Base-by-base conservation (phyloP, 208 protist genomes). In the Crithidia acanthocephali region DNA sequence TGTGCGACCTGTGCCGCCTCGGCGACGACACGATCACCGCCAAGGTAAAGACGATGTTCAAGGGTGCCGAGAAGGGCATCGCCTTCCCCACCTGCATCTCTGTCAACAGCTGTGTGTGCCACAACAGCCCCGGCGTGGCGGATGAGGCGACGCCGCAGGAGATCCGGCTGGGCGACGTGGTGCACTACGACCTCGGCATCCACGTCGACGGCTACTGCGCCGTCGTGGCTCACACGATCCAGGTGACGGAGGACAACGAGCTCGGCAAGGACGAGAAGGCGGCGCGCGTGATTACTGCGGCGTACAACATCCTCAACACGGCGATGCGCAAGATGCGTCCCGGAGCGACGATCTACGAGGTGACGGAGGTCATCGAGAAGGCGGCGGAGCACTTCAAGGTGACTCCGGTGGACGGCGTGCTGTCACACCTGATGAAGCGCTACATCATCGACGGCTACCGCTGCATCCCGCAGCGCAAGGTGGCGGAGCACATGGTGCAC, bases 71-170 rank as follows among this genome's bases (percentile, higher is more conserved):
- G 71, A 99, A 99, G 83, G 98, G 98, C 60, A 90, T 99, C 56
- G 98, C 98, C 48, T 99, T 99, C 91, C 99, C 99, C 51, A 99
- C 98, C 3, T 99, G 98, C 84, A 85, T 99, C 61, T 99, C 97
- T 25, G 87, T 99, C 23, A 99, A 99, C 87, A 94, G 99, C 84
- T 95, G 88, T 79, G 97, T 98, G 56, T 98, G 98, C 65, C 98
- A 99, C 87, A 99, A 97, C 83, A 99, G 97, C 52, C 99, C 99
- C 27, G 87, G 97, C 15, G 63, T 72, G 53, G 87, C 66, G 33
- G 96, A 99, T 35, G 87, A 86, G 23, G 71, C 69, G 61, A 83
- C 68, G 10, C 83, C 97, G 23, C 85, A 95, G 68, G 90, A 90
- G 72, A 86, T 94, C 33, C 73, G 80, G 16, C 56, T 90, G 13